Base-by-base conservation (phyloP, 1,284 basidiomycete genomes). In the Sutorius eximius region DNA sequence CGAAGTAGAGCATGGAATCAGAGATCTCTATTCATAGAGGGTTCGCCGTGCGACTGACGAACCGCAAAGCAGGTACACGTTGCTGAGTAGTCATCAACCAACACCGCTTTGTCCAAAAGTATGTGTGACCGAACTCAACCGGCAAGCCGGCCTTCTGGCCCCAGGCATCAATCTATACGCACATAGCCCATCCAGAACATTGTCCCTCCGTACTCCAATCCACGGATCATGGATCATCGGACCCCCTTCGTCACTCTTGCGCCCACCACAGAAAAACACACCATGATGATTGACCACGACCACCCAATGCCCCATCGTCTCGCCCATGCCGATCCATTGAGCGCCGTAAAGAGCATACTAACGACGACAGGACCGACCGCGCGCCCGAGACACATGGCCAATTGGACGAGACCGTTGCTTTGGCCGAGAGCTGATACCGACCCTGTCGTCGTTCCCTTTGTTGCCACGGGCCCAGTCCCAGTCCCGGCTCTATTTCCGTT, bases 301-400 rank as follows among this genome's bases (percentile, higher is more conserved):
- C 59, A 59, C 2, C 41, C 32, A 9, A 60, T 2, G 12, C 60
- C 57, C 48, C 45, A 45, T 18, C 12, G 32, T n/a, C 45, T 62
- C 27, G 34, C 58, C 57, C 47, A 57, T 7, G 41, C 15, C 5
- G 49, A 51, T 24, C 48, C 49, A 16, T 62, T 60, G 15, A 60
- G 20, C 10, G 38, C 34, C 0, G 59, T 60, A 18, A 60, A 60
- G 29, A 60, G 34, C 22, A 32, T 10, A 9, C 56, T 59, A 30
- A 59, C 59, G 10, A 60, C 33, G 34, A 62, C 20, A 9, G 59
- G 61, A 16, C 49, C 58, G 15, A 49, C 11, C 15, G 52, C 27
- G 3, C 61, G 48, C 32, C 59, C 61, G n/a, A 60, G 13, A 20
- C 58, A 57, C 49, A 62, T 60, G 10, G 59, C 27, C 3, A 62